Percentiles rank a stretch among this genome's conserved stretches.
Evolutionary conservation across 257 asterid genomes (phyloP).

Genomic region (Perilla frutescens): DNA sequence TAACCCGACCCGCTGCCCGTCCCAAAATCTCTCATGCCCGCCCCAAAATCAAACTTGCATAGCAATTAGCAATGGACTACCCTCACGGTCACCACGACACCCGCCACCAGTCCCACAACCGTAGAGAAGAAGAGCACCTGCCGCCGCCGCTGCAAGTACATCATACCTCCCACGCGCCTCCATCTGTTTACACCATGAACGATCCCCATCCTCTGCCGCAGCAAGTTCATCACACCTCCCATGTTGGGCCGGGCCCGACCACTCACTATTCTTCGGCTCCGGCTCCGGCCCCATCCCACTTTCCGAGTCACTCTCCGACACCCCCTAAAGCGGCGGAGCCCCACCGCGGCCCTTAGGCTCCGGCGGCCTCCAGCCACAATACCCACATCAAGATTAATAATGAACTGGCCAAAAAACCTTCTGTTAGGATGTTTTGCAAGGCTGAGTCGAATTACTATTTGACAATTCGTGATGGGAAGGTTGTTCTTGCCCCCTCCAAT

Average conservation of each 20-base stretch:
- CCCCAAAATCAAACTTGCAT: too few relatives aligned
- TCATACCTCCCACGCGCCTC: not conserved
- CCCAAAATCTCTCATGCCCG: too few relatives aligned
- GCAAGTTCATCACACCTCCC: slow-evolving; percentile 24
- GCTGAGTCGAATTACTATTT: slow-evolving; percentile 71
- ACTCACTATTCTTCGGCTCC: slow-evolving; percentile 16
- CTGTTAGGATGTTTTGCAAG: slow-evolving; percentile 67
- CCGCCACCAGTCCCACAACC: slow-evolving; percentile 8
- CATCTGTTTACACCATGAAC: slow-evolving; percentile 14
- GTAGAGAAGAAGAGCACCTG: slow-evolving; percentile 33
- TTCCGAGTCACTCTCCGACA: slow-evolving; percentile 23
- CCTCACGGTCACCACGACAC: too few relatives aligned
- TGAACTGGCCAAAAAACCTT: slow-evolving; percentile 50
- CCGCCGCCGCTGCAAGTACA: slow-evolving; percentile 3
- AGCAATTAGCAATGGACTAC: too few relatives aligned
- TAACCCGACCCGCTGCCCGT: too few relatives aligned
- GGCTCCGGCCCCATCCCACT: slow-evolving; percentile 34
- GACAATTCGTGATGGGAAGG: slow-evolving; percentile 73
- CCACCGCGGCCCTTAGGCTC: not conserved
- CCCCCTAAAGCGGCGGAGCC: slow-evolving; percentile 41
- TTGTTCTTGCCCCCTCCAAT: slow-evolving; percentile 65
- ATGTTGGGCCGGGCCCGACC: slow-evolving; percentile 23
- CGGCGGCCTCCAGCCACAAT: slow-evolving; percentile 25
- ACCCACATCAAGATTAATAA: slow-evolving; percentile 31
- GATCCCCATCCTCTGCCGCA: slow-evolving; percentile 25